Evolutionary conservation across 2,329 filamentous ascomycete species (phyloP), one percentile per base, ranked within the genome.

Genomic region (Helotiales sp.): DNA sequence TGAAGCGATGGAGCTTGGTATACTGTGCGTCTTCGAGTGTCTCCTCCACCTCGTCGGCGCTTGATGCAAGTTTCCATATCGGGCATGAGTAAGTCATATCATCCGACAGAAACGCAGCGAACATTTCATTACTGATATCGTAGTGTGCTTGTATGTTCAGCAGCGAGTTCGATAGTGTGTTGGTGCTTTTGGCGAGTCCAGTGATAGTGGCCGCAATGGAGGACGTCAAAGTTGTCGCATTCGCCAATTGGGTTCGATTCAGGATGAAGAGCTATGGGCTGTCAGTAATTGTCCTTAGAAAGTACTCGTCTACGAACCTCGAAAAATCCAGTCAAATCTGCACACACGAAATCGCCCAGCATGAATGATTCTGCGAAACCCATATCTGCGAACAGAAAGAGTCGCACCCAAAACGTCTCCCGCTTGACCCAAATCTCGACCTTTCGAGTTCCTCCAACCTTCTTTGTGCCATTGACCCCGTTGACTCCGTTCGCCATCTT

Each of bases 31-130:
- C 75, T 67, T 89, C 82, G 0, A 90, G 74, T 0, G 78, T 77
- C 67, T 90, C 87, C 54, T 77, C 74, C 5, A 70, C 63, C n/a
- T 70, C 70, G 36, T 72, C 63, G 3, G 74, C 67, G 47, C 77
- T 74, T 10, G 74, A 74, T 33, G 70, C 73, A 0, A 73, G 75
- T 44, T 78, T 74, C 86, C 87, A 89, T 50, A 89, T 84, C 2
- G 87, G 83, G 68, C 87, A 89, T 0, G 86, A 89, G 66, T 90
- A 90, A 3, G 87, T 90, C 87, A 91, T 90, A 67, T 90, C 88
- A n/a, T 82, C 78, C 0, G 86, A 89, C 27, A 90, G 76, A 63
- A 90, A 90, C 0, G 87, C 85, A 5, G 86, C 84, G 66, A 91
- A 90, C 85, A 90, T 89, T 57, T 86, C 84, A 67, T 91, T 91